A percentile compares a stretch with the other conserved stretches of the same genome.
phyloP scores from a whole-genome alignment of 2,329 filamentous ascomycete genomes.

The Trichoderma hamatum region DNA sequence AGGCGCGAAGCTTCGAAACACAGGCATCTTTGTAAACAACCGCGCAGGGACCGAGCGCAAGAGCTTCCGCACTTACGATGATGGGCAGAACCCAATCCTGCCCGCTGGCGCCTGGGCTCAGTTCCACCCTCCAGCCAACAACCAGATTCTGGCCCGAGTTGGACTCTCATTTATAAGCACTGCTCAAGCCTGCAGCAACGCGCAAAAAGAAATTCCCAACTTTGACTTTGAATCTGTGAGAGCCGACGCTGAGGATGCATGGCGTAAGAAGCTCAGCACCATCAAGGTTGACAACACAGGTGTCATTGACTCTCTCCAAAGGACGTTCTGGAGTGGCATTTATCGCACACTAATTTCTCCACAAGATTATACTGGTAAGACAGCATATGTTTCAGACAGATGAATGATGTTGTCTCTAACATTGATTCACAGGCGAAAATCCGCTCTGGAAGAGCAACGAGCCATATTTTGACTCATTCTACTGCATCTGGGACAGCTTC shows the following conservation, averaged over 20 bases:
- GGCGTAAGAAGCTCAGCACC: slow-evolving; percentile 64
- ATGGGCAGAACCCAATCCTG: slow-evolving; percentile 33
- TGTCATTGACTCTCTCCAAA: slow-evolving; percentile 60
- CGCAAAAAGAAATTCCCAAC: slow-evolving; percentile 68
- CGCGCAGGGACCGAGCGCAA: slow-evolving; percentile 51
- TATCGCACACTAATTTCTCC: slow-evolving; percentile 72
- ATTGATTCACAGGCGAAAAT: slow-evolving; percentile 64
- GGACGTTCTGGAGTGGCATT: slow-evolving; percentile 70
- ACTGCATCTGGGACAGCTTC: slow-evolving; percentile 75
- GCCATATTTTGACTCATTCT: slow-evolving; percentile 73
- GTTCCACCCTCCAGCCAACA: slow-evolving; percentile 50
- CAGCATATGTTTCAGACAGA: neutral
- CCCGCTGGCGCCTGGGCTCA: slow-evolving; percentile 64
- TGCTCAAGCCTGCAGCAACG: slow-evolving; percentile 69
- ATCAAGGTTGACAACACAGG: slow-evolving; percentile 59
- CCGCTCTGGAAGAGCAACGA: slow-evolving; percentile 70
- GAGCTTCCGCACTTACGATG: slow-evolving; percentile 39
- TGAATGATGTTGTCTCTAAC: neutral
- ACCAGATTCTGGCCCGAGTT: slow-evolving; percentile 64
- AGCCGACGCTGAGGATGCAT: slow-evolving; percentile 58
- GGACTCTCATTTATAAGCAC: slow-evolving; percentile 72
- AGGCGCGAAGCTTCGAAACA: slow-evolving; percentile 55
- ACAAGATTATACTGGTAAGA: slow-evolving; percentile 66
- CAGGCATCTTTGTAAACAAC: slow-evolving; percentile 61
- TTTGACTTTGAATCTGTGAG: slow-evolving; percentile 65